Conservation (phyloP, 441 rosid species). For the Euphorbia celastroides region DNA sequence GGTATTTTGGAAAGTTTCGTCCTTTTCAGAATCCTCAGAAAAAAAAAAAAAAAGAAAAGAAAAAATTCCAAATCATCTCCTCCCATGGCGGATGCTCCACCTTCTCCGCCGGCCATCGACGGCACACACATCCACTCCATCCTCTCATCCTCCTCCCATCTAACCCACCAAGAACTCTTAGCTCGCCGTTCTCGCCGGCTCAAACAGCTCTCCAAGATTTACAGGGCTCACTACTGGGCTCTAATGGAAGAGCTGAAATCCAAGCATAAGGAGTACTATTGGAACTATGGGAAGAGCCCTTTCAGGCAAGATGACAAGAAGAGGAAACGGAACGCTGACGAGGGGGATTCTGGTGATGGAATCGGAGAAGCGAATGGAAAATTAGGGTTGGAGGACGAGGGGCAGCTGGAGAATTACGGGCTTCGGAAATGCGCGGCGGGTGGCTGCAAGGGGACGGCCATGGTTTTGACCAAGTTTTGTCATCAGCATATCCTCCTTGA, state of each 20-base stretch:
- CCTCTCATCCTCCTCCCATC: conserved; percentile 23
- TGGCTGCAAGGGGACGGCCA: conserved; percentile 32
- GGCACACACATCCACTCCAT: conserved; percentile 10
- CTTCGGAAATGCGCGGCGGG: conserved; percentile 24
- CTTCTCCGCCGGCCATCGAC: not conserved
- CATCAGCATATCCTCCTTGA: conserved; percentile 36
- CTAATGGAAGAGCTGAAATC: conserved; percentile 37
- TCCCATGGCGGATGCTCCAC: conserved; percentile 15
- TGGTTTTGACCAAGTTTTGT: conserved; percentile 40
- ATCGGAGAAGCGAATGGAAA: not conserved
- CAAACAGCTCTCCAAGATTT: conserved; percentile 24
- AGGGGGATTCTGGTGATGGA: not conserved
- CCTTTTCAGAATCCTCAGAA: not conserved
- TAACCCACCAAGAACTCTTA: conserved; percentile 26
- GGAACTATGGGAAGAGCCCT: conserved; percentile 43
- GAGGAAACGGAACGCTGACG: not conserved
- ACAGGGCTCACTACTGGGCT: conserved; percentile 29
- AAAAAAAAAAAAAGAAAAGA: too few relatives aligned
- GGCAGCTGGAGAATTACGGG: conserved; percentile 11
- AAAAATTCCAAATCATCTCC: too few relatives aligned
- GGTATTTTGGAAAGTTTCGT: not conserved
- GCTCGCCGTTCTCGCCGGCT: conserved; percentile 23
- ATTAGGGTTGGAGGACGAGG: conserved; percentile 15
- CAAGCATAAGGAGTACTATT: conserved; percentile 26
- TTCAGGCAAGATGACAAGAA: conserved; percentile 26